A percentile compares a stretch with the other conserved stretches of the same genome.
phyloP scores from a whole-genome alignment of 345 rosid genomes.

The Populus deltoides region DNA sequence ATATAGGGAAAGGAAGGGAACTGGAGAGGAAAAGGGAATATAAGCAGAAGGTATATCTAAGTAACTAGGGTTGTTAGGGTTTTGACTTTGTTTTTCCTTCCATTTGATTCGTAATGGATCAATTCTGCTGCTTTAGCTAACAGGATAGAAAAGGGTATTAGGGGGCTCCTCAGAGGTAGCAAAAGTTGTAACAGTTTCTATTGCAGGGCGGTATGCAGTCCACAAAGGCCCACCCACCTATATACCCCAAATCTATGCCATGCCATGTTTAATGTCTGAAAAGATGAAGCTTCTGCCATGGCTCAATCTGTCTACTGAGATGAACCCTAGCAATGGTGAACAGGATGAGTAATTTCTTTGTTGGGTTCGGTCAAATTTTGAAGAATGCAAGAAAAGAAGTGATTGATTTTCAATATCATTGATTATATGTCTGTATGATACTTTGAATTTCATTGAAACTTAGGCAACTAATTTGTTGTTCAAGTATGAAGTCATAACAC shows the following conservation, averaged over 20 bases:
- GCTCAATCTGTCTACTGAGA: no score
- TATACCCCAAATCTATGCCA: neutral
- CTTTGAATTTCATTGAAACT: no score
- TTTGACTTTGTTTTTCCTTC: conserved; percentile 1
- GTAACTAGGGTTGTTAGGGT: neutral
- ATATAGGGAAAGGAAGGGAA: neutral
- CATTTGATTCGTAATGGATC: conserved; percentile 3
- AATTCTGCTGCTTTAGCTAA: neutral
- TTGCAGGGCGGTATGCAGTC: conserved; percentile 12
- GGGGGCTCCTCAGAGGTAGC: neutral
- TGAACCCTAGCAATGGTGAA: no score
- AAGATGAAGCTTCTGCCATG: neutral
- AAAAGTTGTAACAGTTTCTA: neutral
- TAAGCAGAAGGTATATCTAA: neutral
- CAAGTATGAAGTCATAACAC: neutral
- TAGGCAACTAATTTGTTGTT: no score
- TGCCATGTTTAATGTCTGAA: neutral
- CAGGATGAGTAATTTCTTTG: no score
- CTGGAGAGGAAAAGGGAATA: neutral
- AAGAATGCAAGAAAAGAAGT: no score
- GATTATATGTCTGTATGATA: no score
- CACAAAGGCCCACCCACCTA: conserved; percentile 1
- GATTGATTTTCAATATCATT: no score
- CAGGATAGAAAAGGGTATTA: neutral
- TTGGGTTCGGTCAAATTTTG: no score